These are phyloP conservation scores for Acmispon strigosus DNA, from an alignment of 306 rosid species.

Conservation along the genomic window DNA sequence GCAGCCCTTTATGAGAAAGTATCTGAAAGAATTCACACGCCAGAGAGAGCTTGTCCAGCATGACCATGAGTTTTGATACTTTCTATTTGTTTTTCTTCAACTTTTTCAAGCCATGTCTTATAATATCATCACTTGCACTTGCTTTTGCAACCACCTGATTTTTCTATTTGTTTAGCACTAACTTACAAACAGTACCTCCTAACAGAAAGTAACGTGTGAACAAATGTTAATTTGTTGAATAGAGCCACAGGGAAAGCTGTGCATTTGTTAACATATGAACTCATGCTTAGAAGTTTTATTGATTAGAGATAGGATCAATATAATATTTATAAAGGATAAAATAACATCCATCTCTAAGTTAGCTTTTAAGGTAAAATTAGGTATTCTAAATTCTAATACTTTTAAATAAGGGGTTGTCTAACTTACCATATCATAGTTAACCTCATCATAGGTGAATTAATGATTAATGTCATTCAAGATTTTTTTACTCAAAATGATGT, in stretches of 20 bases:
- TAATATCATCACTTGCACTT: slow-evolving; percentile 28
- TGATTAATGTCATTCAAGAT: too few species aligned
- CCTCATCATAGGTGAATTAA: too few species aligned
- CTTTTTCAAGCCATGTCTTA: slow-evolving; percentile 17
- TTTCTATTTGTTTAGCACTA: slow-evolving; percentile 20
- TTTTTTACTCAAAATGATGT: too few species aligned
- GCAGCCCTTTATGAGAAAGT: slow-evolving; percentile 22
- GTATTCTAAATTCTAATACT: too few species aligned
- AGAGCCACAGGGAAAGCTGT: slow-evolving; percentile 12
- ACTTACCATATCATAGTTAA: too few species aligned
- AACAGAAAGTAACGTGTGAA: slow-evolving; percentile 20
- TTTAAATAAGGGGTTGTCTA: too few species aligned
- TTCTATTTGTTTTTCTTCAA: slow-evolving; percentile 20
- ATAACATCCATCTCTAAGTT: too few species aligned
- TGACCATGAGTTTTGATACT: slow-evolving; percentile 19
- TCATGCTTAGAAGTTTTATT: too few species aligned
- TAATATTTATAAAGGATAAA: too few species aligned
- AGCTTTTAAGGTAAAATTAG: too few species aligned
- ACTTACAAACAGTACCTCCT: slow-evolving; percentile 27
- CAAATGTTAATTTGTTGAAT: slow-evolving; percentile 18
- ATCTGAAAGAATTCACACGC: slow-evolving; percentile 33
- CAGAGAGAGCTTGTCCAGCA: slow-evolving; percentile 28
- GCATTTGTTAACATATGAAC: background rate
- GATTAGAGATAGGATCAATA: too few species aligned
- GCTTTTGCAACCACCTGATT: slow-evolving; percentile 30